These are phyloP conservation scores for Erythrobasidium hasegawianum DNA, from an alignment of 1,284 basidiomycete genomes.

Conservation along the genomic window DNA sequence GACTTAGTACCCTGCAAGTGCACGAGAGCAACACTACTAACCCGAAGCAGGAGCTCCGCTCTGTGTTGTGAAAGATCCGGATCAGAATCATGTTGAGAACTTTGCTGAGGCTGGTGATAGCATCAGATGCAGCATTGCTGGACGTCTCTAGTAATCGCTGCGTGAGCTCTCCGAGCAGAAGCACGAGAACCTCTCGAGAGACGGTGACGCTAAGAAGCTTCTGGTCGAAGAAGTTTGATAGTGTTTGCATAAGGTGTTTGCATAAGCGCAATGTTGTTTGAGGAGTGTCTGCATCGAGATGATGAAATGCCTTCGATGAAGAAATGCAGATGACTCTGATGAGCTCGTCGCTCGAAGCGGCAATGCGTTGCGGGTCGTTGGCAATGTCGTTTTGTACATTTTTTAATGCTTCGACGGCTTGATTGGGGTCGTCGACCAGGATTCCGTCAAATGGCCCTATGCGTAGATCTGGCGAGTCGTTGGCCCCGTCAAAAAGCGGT, in stretches of 20 bases:
- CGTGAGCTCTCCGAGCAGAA: constrained; percentile 79
- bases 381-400: constrained; percentile 66
- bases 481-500: neutral
- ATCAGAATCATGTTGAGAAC: constrained; percentile 99
- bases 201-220: constrained; percentile 72
- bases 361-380: constrained; percentile 57
- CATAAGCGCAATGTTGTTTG: constrained; percentile 81
- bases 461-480: too few species aligned
- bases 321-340: constrained; percentile 82
- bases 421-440: constrained; percentile 38
- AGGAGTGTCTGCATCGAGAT: constrained; percentile 56
- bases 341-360: constrained; percentile 77
- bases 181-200: constrained; percentile 71
- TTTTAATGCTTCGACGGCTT: constrained; percentile 91
- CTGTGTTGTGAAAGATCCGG: constrained; percentile 82
- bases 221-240: constrained; percentile 87
- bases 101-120: constrained; percentile 61
- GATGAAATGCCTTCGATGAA: constrained; percentile 82
- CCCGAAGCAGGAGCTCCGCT: constrained; percentile 88
- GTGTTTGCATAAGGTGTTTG: constrained; percentile 91
- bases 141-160: constrained; percentile 85
- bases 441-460: neutral
- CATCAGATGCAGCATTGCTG: constrained; percentile 45
- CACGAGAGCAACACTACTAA: too few species aligned
- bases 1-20: too few species aligned